phyloP scores from a whole-genome alignment of 208 protist genomes.

The Leishmania amazonensis region DNA sequence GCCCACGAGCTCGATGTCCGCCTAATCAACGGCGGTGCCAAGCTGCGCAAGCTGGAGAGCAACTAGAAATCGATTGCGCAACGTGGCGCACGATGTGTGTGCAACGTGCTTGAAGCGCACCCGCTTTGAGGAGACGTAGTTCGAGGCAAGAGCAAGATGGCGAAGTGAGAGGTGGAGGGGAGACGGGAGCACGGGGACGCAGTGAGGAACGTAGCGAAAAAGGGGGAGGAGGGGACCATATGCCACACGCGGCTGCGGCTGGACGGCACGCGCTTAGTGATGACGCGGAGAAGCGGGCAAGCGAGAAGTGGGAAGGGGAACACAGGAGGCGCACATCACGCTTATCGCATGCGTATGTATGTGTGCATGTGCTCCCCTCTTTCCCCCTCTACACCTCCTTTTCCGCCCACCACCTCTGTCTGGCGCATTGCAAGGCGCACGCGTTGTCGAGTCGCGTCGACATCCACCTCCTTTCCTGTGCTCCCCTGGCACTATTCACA shows the following conservation, averaged over 20 bases:
- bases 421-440: background rate
- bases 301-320: background rate
- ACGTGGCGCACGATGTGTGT: background rate
- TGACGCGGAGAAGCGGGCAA: background rate
- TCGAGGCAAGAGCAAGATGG: background rate
- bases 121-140: background rate
- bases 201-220: background rate
- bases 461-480: background rate
- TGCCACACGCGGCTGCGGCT: background rate
- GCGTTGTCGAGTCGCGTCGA: background rate
- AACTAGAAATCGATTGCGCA: constrained; percentile 23
- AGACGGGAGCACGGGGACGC: background rate
- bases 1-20: constrained; percentile 99
- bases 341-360: background rate
- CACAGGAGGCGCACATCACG: background rate
- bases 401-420: background rate
- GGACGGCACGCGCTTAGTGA: background rate
- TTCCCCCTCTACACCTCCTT: background rate
- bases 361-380: background rate
- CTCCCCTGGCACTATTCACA: background rate
- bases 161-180: background rate
- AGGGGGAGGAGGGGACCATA: background rate
- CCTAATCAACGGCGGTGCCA: constrained; percentile 95
- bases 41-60: constrained; percentile 93
- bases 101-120: constrained; percentile 7